Conservation (phyloP, 441 rosid genomes). For the Kokia cookei region DNA sequence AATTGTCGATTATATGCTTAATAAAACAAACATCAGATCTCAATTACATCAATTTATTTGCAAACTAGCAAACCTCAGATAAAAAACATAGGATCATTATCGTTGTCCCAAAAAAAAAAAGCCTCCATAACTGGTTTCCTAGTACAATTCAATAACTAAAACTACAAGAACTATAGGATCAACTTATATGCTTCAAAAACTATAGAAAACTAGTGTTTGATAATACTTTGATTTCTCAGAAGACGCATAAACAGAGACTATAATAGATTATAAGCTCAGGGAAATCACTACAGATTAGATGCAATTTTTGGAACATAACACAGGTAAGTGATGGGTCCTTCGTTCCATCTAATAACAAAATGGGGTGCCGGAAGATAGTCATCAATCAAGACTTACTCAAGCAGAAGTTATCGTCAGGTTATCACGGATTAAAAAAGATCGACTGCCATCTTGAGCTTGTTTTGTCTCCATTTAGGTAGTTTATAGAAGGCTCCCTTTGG, state of each 20-base stretch:
- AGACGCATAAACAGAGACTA: background rate
- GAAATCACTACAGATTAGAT: background rate
- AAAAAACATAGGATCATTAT: background rate
- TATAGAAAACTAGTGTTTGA: background rate
- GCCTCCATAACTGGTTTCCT: background rate
- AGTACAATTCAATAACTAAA: background rate
- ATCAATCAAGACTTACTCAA: background rate
- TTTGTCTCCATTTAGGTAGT: conserved; percentile 80
- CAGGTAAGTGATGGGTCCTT: background rate
- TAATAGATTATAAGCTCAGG: background rate
- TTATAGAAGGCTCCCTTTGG: conserved; percentile 41
- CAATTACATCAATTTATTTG: background rate
- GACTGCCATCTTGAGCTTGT: conserved; percentile 54
- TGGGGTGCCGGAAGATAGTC: background rate
- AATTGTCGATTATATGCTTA: background rate
- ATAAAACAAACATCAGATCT: background rate
- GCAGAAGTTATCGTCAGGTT: background rate
- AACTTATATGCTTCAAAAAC: background rate
- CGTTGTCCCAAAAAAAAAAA: too few relatives aligned
- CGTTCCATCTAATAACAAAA: background rate
- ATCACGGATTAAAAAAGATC: conserved; percentile 1
- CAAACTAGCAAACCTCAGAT: background rate
- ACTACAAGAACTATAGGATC: background rate
- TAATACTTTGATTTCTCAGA: background rate
- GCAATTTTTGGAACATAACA: background rate